Evolutionary conservation across 2,329 filamentous ascomycete genomes (phyloP).

Genomic region (Paracoccidioides brasiliensis): DNA sequence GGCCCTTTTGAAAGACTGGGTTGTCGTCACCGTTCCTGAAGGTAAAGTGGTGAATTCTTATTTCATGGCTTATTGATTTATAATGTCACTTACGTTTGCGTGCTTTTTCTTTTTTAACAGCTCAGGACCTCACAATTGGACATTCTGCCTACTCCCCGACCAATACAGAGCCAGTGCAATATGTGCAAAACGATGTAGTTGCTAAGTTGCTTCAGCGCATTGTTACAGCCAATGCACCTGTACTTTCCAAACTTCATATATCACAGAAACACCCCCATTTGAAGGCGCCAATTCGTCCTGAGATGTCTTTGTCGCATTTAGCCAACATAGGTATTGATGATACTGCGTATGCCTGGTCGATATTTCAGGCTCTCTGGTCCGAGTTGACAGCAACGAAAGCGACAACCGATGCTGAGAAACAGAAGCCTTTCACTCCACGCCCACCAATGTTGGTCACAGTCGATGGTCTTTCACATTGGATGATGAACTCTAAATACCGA

Average conservation of each 20-base stretch:
- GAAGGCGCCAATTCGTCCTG: constrained; percentile 44
- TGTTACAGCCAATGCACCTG: constrained; percentile 53
- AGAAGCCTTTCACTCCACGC: constrained; percentile 33
- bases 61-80: neutral
- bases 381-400: constrained; percentile 51
- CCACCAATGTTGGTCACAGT: constrained; percentile 60
- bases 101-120: constrained; percentile 30
- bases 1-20: constrained; percentile 70
- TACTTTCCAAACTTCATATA: constrained; percentile 45
- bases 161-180: constrained; percentile 42
- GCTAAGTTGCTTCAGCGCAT: constrained; percentile 62
- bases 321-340: constrained; percentile 58
- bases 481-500: constrained; percentile 65
- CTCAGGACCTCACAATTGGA: constrained; percentile 66
- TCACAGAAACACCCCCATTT: constrained; percentile 45
- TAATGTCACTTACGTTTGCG: neutral
- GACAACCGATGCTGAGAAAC: constrained; percentile 26
- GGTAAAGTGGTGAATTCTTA: constrained; percentile 40
- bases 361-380: constrained; percentile 67
- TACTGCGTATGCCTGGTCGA: constrained; percentile 62
- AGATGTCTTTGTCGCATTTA: constrained; percentile 53
- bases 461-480: constrained; percentile 71
- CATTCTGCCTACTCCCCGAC: constrained; percentile 68
- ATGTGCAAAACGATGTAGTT: constrained; percentile 66
- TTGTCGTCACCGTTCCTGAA: constrained; percentile 81